Base-by-base conservation (phyloP, 805 yeast species). In the Kuraishia borneana region DNA sequence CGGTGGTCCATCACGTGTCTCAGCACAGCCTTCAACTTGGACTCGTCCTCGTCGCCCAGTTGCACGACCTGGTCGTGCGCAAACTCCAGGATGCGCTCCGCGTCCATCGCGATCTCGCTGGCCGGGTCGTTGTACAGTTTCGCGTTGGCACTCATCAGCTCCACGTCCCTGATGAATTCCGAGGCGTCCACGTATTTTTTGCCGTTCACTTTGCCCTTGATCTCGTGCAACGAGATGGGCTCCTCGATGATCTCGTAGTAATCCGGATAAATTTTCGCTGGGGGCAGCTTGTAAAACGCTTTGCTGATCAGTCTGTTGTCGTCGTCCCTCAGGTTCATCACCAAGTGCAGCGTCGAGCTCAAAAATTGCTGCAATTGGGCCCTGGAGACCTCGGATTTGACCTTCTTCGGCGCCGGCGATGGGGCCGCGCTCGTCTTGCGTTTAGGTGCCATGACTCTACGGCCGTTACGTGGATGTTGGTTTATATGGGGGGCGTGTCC, bases 231-330 rank as follows among this genome's bases (percentile, higher is more conserved):
- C 0, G 94, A 78, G 3, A 82, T 72, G 2, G 95, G 94, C 17
- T 58, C 57, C 35, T 61, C 56, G 30, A 83, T 74, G 36, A 74
- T 60, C 37, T 71, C 68, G 50, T 78, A 83, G 53, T 85, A 87
- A 50, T 84, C 94, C 0, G 95, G 87, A 48, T 82, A 84, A 31
- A 71, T 56, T 49, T 78, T 76, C 43, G 76, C 73, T 18, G 81
- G 68, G 6, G 95, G 96, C 26, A 85, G 63, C 43, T 73, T 76
- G 40, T 76, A 52, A 55, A 87, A 85, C 53, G 73, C 71, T 42
- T 66, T 56, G 26, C 58, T 39, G 35, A 63, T 46, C 51, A 34
- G 57, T 53, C 41, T 58, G 50, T 48, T 41, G 50, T 63, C 40
- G 47, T 57, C 65, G 38, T 56, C 62, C 22, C 50, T 43, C 28